phyloP scores from a whole-genome alignment of 2,329 filamentous ascomycete species.

The Pezicula neosporulosa region DNA sequence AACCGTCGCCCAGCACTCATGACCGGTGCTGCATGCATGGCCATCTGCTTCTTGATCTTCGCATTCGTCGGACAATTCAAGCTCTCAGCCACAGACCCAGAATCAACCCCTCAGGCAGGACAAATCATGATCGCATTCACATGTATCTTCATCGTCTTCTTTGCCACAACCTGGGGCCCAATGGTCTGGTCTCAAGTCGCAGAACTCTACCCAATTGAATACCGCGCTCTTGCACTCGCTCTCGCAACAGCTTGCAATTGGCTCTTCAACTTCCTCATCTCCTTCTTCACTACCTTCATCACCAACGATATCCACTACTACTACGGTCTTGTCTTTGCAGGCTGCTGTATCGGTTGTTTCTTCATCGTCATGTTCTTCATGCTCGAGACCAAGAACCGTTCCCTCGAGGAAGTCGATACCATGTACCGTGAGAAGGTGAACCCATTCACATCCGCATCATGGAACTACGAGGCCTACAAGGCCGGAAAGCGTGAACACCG shows the following conservation, averaged over 20 bases:
- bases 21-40: slow-evolving; percentile 58
- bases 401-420: slow-evolving; percentile 75
- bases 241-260: slow-evolving; percentile 61
- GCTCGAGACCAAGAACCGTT: slow-evolving; percentile 69
- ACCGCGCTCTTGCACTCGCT: slow-evolving; percentile 57
- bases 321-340: slow-evolving; percentile 73
- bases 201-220: slow-evolving; percentile 63
- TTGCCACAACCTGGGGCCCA: slow-evolving; percentile 68
- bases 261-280: slow-evolving; percentile 67
- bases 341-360: slow-evolving; percentile 61
- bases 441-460: slow-evolving; percentile 23
- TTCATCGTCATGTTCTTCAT: slow-evolving; percentile 76
- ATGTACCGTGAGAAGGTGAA: slow-evolving; percentile 62
- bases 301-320: slow-evolving; percentile 57
- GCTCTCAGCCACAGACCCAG: slow-evolving; percentile 37
- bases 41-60: slow-evolving; percentile 55
- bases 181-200: slow-evolving; percentile 65
- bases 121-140: slow-evolving; percentile 64
- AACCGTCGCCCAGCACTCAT: slow-evolving; percentile 63
- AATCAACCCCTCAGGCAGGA: slow-evolving; percentile 46
- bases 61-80: slow-evolving; percentile 46
- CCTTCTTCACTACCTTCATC: slow-evolving; percentile 79
- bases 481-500: no score
- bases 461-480: no score
- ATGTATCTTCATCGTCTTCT: slow-evolving; percentile 61